Conservation (phyloP, 164 flowering plant species). For the Stephania cephalantha region DNA sequence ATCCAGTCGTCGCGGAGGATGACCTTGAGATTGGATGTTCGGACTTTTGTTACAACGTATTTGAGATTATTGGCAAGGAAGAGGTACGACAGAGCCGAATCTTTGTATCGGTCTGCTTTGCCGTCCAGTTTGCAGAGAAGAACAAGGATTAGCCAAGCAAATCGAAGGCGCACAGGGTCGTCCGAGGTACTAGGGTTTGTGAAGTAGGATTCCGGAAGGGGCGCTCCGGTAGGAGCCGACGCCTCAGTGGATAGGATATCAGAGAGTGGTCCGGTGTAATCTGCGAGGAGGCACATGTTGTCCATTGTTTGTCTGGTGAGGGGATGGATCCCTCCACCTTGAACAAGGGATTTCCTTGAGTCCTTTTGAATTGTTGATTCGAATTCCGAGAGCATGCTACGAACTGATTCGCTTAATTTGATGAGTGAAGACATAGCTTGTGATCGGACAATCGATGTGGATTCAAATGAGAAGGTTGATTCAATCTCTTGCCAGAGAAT, state of each 20-base stretch:
- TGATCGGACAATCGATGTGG: constrained; percentile 32
- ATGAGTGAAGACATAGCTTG: constrained; percentile 39
- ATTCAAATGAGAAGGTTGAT: constrained; percentile 48
- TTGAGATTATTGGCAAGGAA: constrained; percentile 65
- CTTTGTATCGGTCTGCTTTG: constrained; percentile 48
- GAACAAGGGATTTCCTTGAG: constrained; percentile 28
- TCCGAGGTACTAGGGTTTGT: constrained; percentile 14
- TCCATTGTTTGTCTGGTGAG: constrained; percentile 45
- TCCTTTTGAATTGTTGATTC: constrained; percentile 49
- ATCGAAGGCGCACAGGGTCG: constrained; percentile 22
- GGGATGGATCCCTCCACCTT: constrained; percentile 52
- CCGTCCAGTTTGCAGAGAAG: constrained; percentile 65
- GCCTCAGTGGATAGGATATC: constrained; percentile 37
- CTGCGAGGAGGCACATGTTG: constrained; percentile 37
- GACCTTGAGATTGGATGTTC: constrained; percentile 34
- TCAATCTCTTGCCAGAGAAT: constrained; percentile 54
- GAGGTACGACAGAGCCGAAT: constrained; percentile 42
- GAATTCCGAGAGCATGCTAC: constrained; percentile 39
- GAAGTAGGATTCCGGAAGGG: constrained; percentile 32
- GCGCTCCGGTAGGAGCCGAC: constrained; percentile 27
- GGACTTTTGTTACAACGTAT: constrained; percentile 37
- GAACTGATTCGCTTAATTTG: constrained; percentile 48
- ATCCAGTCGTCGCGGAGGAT: constrained; percentile 66
- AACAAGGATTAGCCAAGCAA: constrained; percentile 63
- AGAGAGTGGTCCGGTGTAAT: constrained; percentile 34